Percentiles rank a stretch among this genome's conserved stretches.
phyloP scores from a whole-genome alignment of 768 basidiomycete genomes.

The Boletellus emodensis region DNA sequence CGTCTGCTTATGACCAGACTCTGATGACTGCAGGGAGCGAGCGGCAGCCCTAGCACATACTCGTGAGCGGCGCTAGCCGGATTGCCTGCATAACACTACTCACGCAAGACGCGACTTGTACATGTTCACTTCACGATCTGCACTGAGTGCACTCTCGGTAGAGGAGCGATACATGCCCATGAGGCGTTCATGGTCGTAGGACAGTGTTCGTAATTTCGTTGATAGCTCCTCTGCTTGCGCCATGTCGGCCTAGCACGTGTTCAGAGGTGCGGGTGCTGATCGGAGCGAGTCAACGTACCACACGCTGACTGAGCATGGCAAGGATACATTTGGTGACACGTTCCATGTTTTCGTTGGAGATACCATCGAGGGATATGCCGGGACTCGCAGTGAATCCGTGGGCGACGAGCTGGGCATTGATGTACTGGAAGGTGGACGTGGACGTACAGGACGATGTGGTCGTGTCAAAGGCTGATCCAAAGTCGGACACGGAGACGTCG shows the following conservation, averaged over 20 bases:
- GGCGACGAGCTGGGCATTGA: slow-evolving; percentile 78
- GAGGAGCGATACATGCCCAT: slow-evolving; percentile 57
- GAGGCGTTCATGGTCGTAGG: slow-evolving; percentile 79
- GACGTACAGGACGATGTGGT: slow-evolving; percentile 46
- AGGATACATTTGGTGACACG: slow-evolving; percentile 70
- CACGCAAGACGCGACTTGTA: slow-evolving; percentile 72
- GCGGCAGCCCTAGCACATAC: slow-evolving; percentile 41
- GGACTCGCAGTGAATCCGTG: slow-evolving; percentile 69
- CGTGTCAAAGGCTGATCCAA: slow-evolving; percentile 43
- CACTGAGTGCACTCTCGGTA: slow-evolving; percentile 59
- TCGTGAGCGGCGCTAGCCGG: slow-evolving; percentile 6
- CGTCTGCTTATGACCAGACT: slow-evolving; percentile 69
- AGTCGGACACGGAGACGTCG: slow-evolving; percentile 39
- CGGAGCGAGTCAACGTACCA: slow-evolving; percentile 46
- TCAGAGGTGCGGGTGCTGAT: slow-evolving; percentile 13
- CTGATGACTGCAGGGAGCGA: slow-evolving; percentile 53
- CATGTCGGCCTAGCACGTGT: slow-evolving; percentile 60
- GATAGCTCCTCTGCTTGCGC: slow-evolving; percentile 70
- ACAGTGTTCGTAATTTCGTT: slow-evolving; percentile 69
- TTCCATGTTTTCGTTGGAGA: slow-evolving; percentile 52
- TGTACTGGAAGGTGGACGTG: slow-evolving; percentile 65
- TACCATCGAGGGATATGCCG: slow-evolving; percentile 66
- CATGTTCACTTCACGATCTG: slow-evolving; percentile 74
- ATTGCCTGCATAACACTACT: slow-evolving; percentile 27
- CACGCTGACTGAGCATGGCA: slow-evolving; percentile 67